A percentile compares a stretch with the other conserved stretches of the same genome.
Evolutionary conservation across 2,329 filamentous ascomycete genomes (phyloP).

Genomic region (Trichoderma sp.): DNA sequence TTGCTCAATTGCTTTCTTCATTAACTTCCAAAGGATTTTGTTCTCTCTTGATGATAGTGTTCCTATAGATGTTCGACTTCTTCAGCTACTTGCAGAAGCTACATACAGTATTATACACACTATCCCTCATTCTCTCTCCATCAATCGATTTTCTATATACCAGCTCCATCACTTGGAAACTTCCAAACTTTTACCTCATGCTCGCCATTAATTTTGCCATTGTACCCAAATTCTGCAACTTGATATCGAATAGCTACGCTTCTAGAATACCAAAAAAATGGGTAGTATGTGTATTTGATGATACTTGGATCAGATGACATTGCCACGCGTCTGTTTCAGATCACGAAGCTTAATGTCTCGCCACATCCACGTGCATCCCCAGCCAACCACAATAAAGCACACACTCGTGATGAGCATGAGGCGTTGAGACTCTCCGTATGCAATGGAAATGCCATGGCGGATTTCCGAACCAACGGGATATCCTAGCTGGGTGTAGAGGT

Average conservation of each 20-base stretch:
- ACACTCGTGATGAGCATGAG: slow-evolving; percentile 54
- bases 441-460: slow-evolving; percentile 58
- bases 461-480: slow-evolving; percentile 54
- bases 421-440: slow-evolving; percentile 59
- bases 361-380: slow-evolving; percentile 46
- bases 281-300: neutral
- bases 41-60: too few species aligned
- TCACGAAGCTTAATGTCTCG: slow-evolving; percentile 54
- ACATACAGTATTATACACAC: too few species aligned
- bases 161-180: neutral
- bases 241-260: neutral
- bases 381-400: slow-evolving; percentile 45
- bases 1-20: too few species aligned
- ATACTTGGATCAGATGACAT: slow-evolving; percentile 41
- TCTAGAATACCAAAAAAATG: neutral
- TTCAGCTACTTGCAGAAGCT: too few species aligned
- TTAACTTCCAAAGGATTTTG: too few species aligned
- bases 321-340: slow-evolving; percentile 44
- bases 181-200: neutral
- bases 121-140: neutral
- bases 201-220: neutral
- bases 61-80: too few species aligned
- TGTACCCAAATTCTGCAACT: neutral
- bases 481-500: slow-evolving; percentile 54
- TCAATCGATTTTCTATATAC: neutral